Percentiles rank a stretch among this genome's conserved stretches.
Evolutionary conservation across 2,329 filamentous ascomycete species (phyloP).

Genomic region (Botrytis elliptica): DNA sequence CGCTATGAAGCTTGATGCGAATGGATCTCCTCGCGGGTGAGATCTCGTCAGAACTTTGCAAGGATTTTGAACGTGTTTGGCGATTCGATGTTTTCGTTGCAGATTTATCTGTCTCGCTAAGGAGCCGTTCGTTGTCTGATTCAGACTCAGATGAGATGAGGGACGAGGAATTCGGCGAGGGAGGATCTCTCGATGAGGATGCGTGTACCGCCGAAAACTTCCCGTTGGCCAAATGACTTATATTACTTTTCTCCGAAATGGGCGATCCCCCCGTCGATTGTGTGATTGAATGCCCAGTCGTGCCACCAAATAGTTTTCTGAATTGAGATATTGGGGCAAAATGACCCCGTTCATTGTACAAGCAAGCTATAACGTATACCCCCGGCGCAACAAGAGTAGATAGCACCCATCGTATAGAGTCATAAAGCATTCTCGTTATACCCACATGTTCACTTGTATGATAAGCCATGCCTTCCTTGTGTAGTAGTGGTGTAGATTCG

Average conservation of each 20-base stretch:
- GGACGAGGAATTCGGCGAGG: constrained; percentile 49
- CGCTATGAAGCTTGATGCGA: constrained; percentile 83
- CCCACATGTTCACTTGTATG: constrained; percentile 47
- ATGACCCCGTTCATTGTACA: constrained; percentile 75
- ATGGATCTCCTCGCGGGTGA: constrained; percentile 75
- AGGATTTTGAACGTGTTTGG: constrained; percentile 64
- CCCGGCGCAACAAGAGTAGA: constrained; percentile 77
- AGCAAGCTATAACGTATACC: constrained; percentile 76
- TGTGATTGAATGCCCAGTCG: constrained; percentile 36
- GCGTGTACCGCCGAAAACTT: constrained; percentile 26
- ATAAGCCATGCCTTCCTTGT: constrained; percentile 41
- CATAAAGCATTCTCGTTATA: constrained; percentile 70
- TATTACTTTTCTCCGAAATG: constrained; percentile 21
- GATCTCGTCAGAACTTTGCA: constrained; percentile 60
- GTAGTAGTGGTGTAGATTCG: constrained; percentile 70
- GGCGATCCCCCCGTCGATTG: constrained; percentile 38
- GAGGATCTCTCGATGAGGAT: constrained; percentile 24
- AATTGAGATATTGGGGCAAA: constrained; percentile 79
- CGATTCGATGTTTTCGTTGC: constrained; percentile 37
- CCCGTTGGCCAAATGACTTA: constrained; percentile 25
- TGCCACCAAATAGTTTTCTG: constrained; percentile 56
- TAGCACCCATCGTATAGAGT: constrained; percentile 74
- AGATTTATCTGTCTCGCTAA: constrained; percentile 29
- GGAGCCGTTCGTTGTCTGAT: constrained; percentile 49
- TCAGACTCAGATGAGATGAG: constrained; percentile 65